Percentiles rank a stretch among this genome's conserved stretches.
These are phyloP conservation scores for Gossypium gossypioides DNA, from an alignment of 441 rosid species.

Conservation along the genomic window DNA sequence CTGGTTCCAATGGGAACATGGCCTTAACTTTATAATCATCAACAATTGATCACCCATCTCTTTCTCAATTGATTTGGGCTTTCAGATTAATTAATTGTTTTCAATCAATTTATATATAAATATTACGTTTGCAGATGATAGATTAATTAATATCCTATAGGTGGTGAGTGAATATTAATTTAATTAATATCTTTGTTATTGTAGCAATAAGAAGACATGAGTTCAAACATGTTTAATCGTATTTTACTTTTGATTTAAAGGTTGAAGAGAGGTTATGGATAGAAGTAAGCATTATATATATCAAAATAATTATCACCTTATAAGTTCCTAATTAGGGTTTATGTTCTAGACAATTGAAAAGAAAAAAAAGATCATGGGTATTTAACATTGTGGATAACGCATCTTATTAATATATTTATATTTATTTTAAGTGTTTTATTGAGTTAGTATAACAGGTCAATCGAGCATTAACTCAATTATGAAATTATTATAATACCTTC, in stretches of 20 bases:
- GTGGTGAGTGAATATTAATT: too few species aligned
- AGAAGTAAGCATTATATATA: too few species aligned
- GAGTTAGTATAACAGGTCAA: too few species aligned
- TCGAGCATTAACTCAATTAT: too few species aligned
- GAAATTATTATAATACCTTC: too few species aligned
- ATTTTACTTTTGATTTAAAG: too few species aligned
- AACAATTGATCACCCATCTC: conserved; percentile 9
- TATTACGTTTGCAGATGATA: background rate
- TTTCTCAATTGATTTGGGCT: background rate
- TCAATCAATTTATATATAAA: background rate
- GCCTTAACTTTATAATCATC: conserved; percentile 9
- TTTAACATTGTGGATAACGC: background rate
- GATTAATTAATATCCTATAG: too few species aligned
- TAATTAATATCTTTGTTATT: too few species aligned
- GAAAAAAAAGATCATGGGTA: background rate
- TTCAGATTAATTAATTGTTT: background rate
- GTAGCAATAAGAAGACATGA: too few species aligned
- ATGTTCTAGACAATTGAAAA: background rate
- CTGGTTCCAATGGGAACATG: conserved; percentile 35
- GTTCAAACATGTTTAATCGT: fast-evolving
- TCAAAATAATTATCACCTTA: too few species aligned
- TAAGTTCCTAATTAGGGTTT: background rate
- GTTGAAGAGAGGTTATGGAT: too few species aligned
- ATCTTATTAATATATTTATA: background rate
- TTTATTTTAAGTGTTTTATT: too few species aligned